A percentile compares a stretch with the other conserved stretches of the same genome.
phyloP scores from a whole-genome alignment of 1,139 yeast species.

The Suhomyces bokatorum region DNA sequence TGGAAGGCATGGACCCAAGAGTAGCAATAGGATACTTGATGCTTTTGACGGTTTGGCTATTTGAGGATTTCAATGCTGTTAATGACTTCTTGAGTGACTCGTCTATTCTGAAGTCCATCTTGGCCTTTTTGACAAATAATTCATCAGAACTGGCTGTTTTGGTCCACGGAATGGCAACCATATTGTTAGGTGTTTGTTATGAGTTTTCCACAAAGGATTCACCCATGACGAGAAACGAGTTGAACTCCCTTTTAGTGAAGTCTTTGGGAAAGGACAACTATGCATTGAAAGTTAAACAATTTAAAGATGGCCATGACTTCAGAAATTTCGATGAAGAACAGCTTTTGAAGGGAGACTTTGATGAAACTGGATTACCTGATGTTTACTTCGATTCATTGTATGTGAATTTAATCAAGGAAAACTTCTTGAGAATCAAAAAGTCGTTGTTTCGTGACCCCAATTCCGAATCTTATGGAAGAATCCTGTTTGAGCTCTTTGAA shows the following conservation, averaged over 20 bases:
- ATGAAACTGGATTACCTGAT: conserved; percentile 83
- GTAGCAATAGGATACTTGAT: conserved; percentile 77
- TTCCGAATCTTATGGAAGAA: conserved; percentile 63
- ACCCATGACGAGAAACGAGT: conserved; percentile 65
- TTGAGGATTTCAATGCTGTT: conserved; percentile 74
- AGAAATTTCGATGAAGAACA: conserved; percentile 53
- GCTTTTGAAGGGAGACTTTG: conserved; percentile 37
- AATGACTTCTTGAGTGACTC: conserved; percentile 73
- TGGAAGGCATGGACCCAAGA: conserved; percentile 69
- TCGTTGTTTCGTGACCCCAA: conserved; percentile 77
- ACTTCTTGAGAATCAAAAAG: conserved; percentile 64
- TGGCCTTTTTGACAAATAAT: conserved; percentile 66
- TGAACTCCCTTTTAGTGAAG: conserved; percentile 61
- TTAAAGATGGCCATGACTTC: conserved; percentile 60
- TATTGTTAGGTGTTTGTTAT: conserved; percentile 74
- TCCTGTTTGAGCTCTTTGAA: conserved; percentile 73
- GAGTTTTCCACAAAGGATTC: conserved; percentile 78
- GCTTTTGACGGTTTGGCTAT: conserved; percentile 75
- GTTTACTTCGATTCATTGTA: conserved; percentile 71
- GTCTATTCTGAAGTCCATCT: conserved; percentile 63
- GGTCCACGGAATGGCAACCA: conserved; percentile 74
- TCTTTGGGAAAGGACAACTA: conserved; percentile 84
- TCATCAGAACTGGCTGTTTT: conserved; percentile 57
- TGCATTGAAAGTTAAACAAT: conserved; percentile 68
- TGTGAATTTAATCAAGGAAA: conserved; percentile 67